Evolutionary conservation across 2,329 filamentous ascomycete species (phyloP), one percentile per base, ranked within the genome.

Genomic region (Paraconiothyrium sp.): DNA sequence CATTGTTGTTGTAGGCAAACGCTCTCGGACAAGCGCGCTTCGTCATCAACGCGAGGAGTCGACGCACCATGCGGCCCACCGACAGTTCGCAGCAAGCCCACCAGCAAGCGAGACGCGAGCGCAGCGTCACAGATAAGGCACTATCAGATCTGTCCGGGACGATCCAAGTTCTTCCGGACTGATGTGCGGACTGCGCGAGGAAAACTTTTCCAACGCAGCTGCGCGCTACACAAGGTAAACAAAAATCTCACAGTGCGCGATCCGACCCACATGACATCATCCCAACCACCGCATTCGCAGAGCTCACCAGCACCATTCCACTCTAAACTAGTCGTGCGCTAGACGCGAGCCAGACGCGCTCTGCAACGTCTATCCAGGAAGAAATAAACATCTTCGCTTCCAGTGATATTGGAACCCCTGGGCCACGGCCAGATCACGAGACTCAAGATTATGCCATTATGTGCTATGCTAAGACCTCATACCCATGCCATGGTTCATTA

Each of bases 1-100:
- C 27, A 43, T 60, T 60, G 58, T 60, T 60, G 37, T 56, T 56
- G 52, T 46, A 32, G n/a, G 13, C 27, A 37, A 48, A 48, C 35
- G 55, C 32, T 41, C 34, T 41, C 43, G 27, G 54, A 13, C 43
- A 56, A 56, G 43, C 54, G 54, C 54, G 43, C 41, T 35, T 37
- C 13, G 54, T 48, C 41, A 48, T 48, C 54, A 56, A 47, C 55
- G 51, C 35, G 41, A 56, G 10, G 54, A 47, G 30, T 37, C 43
- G 37, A 46, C 35, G 52, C 54, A 16, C 27, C 20, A 39, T 56
- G 54, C 41, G 32, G 27, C 41, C 32, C 41, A 56, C 54, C 43
- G 41, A 56, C 43, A 55, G 52, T 55, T 55, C 54, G 54, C 54
- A 56, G 41, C 41, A 39, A 47, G 7, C 32, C 35, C 16, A 14